Evolutionary conservation across 305 asterid species (phyloP).

Genomic region (Fraxinus ornus): DNA sequence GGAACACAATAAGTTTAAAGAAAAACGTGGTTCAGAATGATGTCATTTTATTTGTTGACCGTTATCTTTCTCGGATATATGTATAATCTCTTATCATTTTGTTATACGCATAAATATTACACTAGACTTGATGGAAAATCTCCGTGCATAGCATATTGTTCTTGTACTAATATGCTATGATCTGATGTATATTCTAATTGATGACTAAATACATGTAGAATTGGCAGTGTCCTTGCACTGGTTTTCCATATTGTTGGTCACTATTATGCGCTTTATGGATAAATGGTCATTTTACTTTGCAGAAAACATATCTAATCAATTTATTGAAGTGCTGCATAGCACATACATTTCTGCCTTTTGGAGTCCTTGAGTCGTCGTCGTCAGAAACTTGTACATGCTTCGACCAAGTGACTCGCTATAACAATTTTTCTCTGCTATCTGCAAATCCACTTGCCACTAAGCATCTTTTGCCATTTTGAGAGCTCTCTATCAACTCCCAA

Average conservation of each 20-base stretch:
- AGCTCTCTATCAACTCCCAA: background rate
- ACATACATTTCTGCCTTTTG: background rate
- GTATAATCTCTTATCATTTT: conserved; percentile 22
- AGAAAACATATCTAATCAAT: background rate
- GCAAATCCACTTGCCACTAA: background rate
- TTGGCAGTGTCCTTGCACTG: background rate
- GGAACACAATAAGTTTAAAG: conserved; percentile 41
- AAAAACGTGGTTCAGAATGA: conserved; percentile 35
- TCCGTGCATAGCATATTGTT: conserved; percentile 16
- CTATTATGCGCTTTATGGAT: background rate
- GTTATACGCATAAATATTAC: conserved; percentile 21
- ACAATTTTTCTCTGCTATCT: background rate
- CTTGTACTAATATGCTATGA: conserved; percentile 14
- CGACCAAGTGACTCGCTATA: background rate
- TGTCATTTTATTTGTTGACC: conserved; percentile 17
- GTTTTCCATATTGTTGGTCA: background rate
- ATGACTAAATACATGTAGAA: background rate
- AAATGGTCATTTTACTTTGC: background rate
- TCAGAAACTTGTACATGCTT: background rate
- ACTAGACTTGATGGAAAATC: conserved; percentile 5
- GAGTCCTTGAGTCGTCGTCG: background rate
- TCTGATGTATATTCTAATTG: conserved; percentile 26
- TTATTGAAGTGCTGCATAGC: background rate
- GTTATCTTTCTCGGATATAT: background rate
- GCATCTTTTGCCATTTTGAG: background rate